Evolutionary conservation across 139 green algal species (phyloP).

Genomic region (Chara braunii): DNA sequence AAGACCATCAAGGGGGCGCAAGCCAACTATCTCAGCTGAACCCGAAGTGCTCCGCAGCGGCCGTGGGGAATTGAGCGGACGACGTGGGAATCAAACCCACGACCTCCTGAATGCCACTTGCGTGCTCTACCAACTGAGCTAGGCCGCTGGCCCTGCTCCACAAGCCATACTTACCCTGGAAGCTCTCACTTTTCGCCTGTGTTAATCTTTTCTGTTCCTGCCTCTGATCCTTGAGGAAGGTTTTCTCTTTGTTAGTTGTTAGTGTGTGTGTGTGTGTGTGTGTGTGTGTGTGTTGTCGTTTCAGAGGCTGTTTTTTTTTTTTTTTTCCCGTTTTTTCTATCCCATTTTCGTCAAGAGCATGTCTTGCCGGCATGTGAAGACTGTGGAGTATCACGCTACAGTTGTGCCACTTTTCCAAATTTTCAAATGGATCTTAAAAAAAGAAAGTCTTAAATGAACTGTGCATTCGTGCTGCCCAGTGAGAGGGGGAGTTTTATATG

Average conservation of each 20-base stretch:
- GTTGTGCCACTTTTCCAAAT: neutral
- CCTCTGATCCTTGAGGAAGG: neutral
- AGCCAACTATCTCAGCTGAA: too few relatives aligned
- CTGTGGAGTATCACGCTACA: neutral
- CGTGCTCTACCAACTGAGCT: neutral
- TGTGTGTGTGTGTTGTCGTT: neutral
- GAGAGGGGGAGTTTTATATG: neutral
- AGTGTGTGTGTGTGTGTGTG: neutral
- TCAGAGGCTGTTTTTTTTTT: neutral
- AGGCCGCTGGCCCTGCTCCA: neutral
- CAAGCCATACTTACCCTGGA: neutral
- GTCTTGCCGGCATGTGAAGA: neutral
- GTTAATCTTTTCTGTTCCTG: neutral
- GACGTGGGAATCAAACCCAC: too few relatives aligned
- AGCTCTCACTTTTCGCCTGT: slow-evolving; percentile 3
- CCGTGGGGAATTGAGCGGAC: too few relatives aligned
- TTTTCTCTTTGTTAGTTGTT: neutral
- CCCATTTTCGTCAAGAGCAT: too few relatives aligned
- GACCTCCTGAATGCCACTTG: too few relatives aligned
- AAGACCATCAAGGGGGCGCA: too few relatives aligned
- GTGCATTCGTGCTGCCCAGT: neutral
- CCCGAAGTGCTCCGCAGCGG: too few relatives aligned
- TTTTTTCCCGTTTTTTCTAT: neutral
- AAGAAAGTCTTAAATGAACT: neutral
- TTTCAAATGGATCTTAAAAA: neutral